phyloP scores from a whole-genome alignment of 129 eudicot species.

The Solidago caesia region DNA sequence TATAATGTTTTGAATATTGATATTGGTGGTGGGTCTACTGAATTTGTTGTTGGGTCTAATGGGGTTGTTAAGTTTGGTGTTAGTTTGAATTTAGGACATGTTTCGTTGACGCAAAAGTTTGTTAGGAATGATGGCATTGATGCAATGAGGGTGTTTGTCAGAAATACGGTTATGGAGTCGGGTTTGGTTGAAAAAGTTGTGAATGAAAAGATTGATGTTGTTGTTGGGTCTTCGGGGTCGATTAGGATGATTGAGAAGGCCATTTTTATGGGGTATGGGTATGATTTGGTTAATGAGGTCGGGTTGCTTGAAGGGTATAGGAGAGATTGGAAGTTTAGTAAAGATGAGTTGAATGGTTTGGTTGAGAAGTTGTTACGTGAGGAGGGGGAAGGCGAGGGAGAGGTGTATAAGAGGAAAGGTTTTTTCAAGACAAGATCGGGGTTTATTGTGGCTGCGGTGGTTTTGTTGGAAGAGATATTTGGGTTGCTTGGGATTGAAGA shows the following conservation, averaged over 20 bases:
- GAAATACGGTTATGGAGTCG: constrained; percentile 37
- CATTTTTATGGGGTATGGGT: constrained; percentile 43
- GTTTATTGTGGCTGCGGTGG: constrained; percentile 70
- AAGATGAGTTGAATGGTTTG: constrained; percentile 54
- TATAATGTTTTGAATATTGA: constrained; percentile 56
- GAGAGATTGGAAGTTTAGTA: constrained; percentile 73
- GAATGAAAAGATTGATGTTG: constrained; percentile 46
- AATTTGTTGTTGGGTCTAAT: constrained; percentile 51
- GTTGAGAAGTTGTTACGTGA: constrained; percentile 45
- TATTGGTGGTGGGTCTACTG: constrained; percentile 93
- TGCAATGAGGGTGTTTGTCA: constrained; percentile 49
- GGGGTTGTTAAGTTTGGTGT: constrained; percentile 46
- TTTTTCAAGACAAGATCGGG: constrained; percentile 62
- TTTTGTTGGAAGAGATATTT: constrained; percentile 73
- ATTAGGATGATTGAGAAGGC: constrained; percentile 76
- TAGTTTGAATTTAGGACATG: constrained; percentile 71
- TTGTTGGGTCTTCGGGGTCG: constrained; percentile 81
- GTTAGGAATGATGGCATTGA: constrained; percentile 21
- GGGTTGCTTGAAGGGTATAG: constrained; percentile 41
- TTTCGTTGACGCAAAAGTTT: constrained; percentile 55
- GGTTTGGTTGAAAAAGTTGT: constrained; percentile 52
- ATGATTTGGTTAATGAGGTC: constrained; percentile 29
- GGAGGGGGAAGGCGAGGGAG: constrained; percentile 36
- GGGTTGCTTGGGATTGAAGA: constrained; percentile 60
- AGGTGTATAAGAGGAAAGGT: constrained; percentile 35